A percentile compares a stretch with the other conserved stretches of the same genome.
phyloP scores from a whole-genome alignment of 257 asterid genomes.

The Fraxinus anomala region DNA sequence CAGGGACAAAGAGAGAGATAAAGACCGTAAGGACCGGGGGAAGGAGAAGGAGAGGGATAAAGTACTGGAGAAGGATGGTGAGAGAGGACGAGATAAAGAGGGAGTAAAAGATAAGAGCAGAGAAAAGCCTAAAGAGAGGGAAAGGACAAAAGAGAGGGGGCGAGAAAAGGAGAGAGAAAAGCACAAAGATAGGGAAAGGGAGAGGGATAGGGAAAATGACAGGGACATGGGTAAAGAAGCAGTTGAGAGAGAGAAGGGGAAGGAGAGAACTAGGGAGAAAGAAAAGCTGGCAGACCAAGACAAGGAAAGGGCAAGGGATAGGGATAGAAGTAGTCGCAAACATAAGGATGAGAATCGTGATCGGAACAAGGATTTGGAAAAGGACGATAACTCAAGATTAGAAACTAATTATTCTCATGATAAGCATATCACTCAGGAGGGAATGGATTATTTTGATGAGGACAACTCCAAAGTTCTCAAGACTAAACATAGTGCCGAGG shows the following conservation, averaged over 20 bases:
- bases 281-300: constrained; percentile 64
- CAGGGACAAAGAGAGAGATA: constrained; percentile 66
- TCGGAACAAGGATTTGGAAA: constrained; percentile 49
- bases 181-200: constrained; percentile 48
- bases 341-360: constrained; percentile 62
- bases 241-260: constrained; percentile 62
- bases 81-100: constrained; percentile 50
- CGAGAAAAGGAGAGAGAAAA: constrained; percentile 49
- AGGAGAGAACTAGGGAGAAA: constrained; percentile 63
- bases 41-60: constrained; percentile 57
- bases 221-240: constrained; percentile 55
- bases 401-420: constrained; percentile 35
- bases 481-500: constrained; percentile 39
- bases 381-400: constrained; percentile 40
- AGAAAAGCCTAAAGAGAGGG: constrained; percentile 61
- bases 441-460: constrained; percentile 32
- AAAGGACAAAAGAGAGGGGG: constrained; percentile 53
- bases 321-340: constrained; percentile 55
- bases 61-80: constrained; percentile 45
- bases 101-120: constrained; percentile 55
- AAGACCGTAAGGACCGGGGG: constrained; percentile 55
- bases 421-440: constrained; percentile 36
- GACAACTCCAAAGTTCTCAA: constrained; percentile 41
- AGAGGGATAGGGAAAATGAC: constrained; percentile 41
- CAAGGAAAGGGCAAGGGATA: constrained; percentile 62